Percentiles rank a stretch among this genome's conserved stretches.
phyloP scores from a whole-genome alignment of 2,329 filamentous ascomycete genomes.

The Blastomyces parvus region DNA sequence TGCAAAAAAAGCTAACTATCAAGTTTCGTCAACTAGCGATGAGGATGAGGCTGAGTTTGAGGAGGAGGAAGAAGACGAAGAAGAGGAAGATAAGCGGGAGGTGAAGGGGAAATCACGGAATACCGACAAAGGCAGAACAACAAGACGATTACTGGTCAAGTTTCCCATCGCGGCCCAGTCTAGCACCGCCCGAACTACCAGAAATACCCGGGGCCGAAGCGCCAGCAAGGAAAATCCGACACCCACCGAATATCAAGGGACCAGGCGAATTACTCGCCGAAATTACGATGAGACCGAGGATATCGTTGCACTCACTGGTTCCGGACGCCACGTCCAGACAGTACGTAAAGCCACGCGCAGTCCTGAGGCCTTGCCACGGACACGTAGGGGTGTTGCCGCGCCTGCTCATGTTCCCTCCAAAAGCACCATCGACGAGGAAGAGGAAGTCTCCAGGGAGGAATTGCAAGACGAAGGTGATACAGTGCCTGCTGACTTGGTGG shows the following conservation, averaged over 20 bases:
- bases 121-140: conserved; percentile 21
- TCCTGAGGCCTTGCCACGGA: conserved; percentile 26
- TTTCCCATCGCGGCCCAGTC: conserved; percentile 9
- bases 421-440: conserved; percentile 45
- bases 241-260: conserved; percentile 19
- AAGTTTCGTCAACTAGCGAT: conserved; percentile 42
- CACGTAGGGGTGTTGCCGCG: conserved; percentile 6
- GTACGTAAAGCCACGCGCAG: conserved; percentile 47
- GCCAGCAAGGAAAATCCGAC: conserved; percentile 17
- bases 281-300: conserved; percentile 49
- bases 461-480: conserved; percentile 20
- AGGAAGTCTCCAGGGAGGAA: conserved; percentile 34
- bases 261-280: conserved; percentile 49
- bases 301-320: conserved; percentile 49
- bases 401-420: conserved; percentile 29
- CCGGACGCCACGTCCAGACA: conserved; percentile 48
- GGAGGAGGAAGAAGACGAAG: conserved; percentile 17
- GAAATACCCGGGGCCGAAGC: conserved; percentile 24
- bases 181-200: conserved; percentile 17
- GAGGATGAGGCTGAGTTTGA: conserved; percentile 24
- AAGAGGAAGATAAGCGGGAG: conserved; percentile 20
- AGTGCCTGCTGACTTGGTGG: conserved; percentile 18
- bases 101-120: conserved; percentile 17
- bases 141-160: background rate
- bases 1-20: conserved; percentile 48